Percentiles rank a stretch among this genome's conserved stretches.
phyloP scores from a whole-genome alignment of 73 alveolate species.

The Urostyla sp. region DNA sequence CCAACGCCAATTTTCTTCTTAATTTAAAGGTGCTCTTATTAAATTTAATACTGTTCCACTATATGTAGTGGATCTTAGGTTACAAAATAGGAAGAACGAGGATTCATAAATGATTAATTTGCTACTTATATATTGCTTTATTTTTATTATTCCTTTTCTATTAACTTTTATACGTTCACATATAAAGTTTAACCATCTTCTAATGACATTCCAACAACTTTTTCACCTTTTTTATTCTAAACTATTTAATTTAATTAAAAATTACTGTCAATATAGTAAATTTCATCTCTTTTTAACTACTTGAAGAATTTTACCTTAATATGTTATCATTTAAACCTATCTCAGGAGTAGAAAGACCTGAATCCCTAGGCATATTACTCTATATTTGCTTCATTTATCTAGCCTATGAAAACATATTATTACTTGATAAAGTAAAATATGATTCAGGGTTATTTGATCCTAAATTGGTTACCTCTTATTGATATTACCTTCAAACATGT shows the following conservation, averaged over 20 bases:
- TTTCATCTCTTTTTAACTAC: background rate
- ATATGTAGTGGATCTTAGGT: constrained; percentile 24
- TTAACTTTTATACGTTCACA: constrained; percentile 43
- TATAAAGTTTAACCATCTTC: constrained; percentile 43
- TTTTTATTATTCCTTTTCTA: background rate
- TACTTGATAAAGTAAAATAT: constrained; percentile 15
- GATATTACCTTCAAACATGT: background rate
- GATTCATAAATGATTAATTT: background rate
- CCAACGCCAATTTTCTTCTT: constrained; percentile 63
- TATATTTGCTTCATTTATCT: background rate
- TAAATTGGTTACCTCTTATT: background rate
- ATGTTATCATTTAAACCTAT: background rate
- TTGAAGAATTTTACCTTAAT: constrained; percentile 1
- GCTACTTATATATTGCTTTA: background rate
- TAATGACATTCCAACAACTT: constrained; percentile 38
- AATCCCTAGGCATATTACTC: background rate
- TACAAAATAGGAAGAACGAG: constrained; percentile 1
- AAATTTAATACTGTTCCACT: background rate
- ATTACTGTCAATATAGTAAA: constrained; percentile 39
- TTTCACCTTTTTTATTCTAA: constrained; percentile 47
- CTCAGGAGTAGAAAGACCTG: background rate
- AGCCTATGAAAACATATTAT: background rate
- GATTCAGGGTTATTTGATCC: constrained; percentile 15
- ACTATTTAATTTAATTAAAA: background rate
- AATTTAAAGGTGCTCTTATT: constrained; percentile 1